Conservation (phyloP, 768 basidiomycete species). For the Termitomyces sp. region DNA sequence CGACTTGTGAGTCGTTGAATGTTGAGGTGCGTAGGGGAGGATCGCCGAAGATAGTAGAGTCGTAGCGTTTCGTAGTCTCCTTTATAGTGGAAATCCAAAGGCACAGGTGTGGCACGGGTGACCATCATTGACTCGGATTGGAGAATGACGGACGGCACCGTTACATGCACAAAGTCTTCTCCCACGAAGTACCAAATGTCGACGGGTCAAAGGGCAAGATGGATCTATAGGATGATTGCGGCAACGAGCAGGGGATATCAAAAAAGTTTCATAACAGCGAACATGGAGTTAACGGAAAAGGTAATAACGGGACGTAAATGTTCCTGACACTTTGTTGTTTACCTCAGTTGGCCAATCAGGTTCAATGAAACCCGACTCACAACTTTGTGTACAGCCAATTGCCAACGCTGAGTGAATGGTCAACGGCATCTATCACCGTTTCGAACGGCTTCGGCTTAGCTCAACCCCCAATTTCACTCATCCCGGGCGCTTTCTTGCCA, state of each 20-base stretch:
- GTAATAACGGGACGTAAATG: slow-evolving; percentile 11
- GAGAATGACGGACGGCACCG: slow-evolving; percentile 29
- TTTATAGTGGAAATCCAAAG: slow-evolving; percentile 27
- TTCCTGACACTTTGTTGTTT: slow-evolving; percentile 34
- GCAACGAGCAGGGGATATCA: slow-evolving; percentile 36
- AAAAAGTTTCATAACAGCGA: slow-evolving; percentile 29
- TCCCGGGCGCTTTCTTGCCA: not conserved
- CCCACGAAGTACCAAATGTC: slow-evolving; percentile 28
- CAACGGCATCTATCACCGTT: not conserved
- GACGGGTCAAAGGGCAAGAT: slow-evolving; percentile 30
- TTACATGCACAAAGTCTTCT: slow-evolving; percentile 19
- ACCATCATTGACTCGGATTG: slow-evolving; percentile 42
- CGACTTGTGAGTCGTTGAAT: slow-evolving; percentile 10
- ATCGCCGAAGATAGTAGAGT: slow-evolving; percentile 29
- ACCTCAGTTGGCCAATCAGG: slow-evolving; percentile 24
- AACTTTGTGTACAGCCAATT: slow-evolving; percentile 22
- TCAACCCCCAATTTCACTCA: not conserved
- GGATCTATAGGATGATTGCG: slow-evolving; percentile 37
- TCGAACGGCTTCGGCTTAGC: not conserved
- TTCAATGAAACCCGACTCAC: slow-evolving; percentile 16
- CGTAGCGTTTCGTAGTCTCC: slow-evolving; percentile 23
- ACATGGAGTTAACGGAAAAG: slow-evolving; percentile 28
- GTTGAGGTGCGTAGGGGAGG: slow-evolving; percentile 13
- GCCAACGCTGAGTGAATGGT: slow-evolving; percentile 2
- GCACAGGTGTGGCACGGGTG: slow-evolving; percentile 28